These are phyloP conservation scores for Fusarium duplospermum DNA, from an alignment of 2,329 filamentous ascomycete species.

Conservation along the genomic window DNA sequence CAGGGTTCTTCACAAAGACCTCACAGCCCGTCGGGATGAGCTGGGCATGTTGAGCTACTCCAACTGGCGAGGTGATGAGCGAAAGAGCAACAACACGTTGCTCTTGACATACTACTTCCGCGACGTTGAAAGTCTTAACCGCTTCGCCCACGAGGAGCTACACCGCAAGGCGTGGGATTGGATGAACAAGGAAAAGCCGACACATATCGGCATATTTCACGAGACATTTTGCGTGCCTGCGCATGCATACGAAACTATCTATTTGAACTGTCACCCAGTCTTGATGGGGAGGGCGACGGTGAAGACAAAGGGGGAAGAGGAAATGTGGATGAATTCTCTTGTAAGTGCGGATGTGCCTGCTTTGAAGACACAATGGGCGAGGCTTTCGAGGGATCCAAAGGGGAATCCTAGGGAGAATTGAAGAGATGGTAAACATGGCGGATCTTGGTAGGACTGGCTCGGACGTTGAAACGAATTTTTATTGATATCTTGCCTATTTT, in stretches of 20 bases:
- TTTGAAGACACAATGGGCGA: constrained; percentile 50
- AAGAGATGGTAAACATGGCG: not conserved
- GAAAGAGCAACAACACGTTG: constrained; percentile 55
- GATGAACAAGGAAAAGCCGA: constrained; percentile 53
- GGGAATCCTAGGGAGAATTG: constrained; percentile 27
- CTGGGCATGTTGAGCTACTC: constrained; percentile 61
- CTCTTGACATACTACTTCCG: constrained; percentile 64
- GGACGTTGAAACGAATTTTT: not conserved
- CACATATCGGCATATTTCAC: constrained; percentile 64
- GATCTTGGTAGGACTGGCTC: not conserved
- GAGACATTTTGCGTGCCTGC: constrained; percentile 62
- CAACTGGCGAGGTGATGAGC: constrained; percentile 53
- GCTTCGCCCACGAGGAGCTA: constrained; percentile 61
- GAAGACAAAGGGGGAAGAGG: constrained; percentile 35
- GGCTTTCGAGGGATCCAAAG: constrained; percentile 45
- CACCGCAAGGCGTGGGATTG: constrained; percentile 64
- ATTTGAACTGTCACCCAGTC: constrained; percentile 56
- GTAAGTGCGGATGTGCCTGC: constrained; percentile 47
- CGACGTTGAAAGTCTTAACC: constrained; percentile 59
- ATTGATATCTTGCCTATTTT: not conserved
- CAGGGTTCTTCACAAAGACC: constrained; percentile 49
- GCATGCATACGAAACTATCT: constrained; percentile 63
- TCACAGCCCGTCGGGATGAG: constrained; percentile 52
- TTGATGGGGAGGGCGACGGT: constrained; percentile 49
- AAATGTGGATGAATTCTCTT: constrained; percentile 50